These are phyloP conservation scores for Penicillium bovifimosum DNA, from an alignment of 495 filamentous ascomycete species.

Conservation along the genomic window DNA sequence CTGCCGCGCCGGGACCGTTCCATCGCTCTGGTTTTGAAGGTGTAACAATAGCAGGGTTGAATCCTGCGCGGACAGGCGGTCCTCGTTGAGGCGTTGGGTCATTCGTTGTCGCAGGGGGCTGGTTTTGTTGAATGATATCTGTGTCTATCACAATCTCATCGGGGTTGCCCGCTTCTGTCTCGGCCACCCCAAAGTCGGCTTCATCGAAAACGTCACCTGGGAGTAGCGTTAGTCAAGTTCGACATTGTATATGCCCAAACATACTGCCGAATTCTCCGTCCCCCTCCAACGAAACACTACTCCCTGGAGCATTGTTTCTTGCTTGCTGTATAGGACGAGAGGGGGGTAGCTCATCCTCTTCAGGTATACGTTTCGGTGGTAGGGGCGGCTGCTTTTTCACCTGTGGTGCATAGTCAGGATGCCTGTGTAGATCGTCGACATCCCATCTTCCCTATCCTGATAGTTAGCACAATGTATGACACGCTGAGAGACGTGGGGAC, in stretches of 20 bases:
- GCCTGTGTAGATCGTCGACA: conserved; percentile 69
- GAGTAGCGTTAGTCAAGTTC: conserved; percentile 18
- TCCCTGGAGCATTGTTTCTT: conserved; percentile 12
- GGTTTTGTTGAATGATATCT: conserved; percentile 21
- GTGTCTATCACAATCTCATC: conserved; percentile 53
- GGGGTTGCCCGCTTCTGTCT: conserved; percentile 50
- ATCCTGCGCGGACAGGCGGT: conserved; percentile 13
- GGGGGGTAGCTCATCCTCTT: conserved; percentile 38
- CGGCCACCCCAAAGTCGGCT: conserved; percentile 60
- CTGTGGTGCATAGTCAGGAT: conserved; percentile 60
- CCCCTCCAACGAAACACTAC: conserved; percentile 24
- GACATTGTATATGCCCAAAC: conserved; percentile 5
- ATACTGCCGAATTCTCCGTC: conserved; percentile 65
- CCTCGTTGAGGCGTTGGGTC: conserved; percentile 22
- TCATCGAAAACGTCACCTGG: conserved; percentile 63
- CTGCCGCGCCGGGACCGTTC: conserved; percentile 19
- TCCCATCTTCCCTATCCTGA: conserved; percentile 58
- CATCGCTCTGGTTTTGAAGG: conserved; percentile 43
- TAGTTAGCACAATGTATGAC: background rate
- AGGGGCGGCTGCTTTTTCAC: conserved; percentile 52
- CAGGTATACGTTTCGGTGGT: conserved; percentile 26
- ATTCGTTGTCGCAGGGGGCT: conserved; percentile 27
- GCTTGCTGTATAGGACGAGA: conserved; percentile 24
- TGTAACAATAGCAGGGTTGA: conserved; percentile 29
- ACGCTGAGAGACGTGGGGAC: background rate